Base-by-base conservation (phyloP, 2,329 filamentous ascomycete species). In the Coniochaeta sp. region DNA sequence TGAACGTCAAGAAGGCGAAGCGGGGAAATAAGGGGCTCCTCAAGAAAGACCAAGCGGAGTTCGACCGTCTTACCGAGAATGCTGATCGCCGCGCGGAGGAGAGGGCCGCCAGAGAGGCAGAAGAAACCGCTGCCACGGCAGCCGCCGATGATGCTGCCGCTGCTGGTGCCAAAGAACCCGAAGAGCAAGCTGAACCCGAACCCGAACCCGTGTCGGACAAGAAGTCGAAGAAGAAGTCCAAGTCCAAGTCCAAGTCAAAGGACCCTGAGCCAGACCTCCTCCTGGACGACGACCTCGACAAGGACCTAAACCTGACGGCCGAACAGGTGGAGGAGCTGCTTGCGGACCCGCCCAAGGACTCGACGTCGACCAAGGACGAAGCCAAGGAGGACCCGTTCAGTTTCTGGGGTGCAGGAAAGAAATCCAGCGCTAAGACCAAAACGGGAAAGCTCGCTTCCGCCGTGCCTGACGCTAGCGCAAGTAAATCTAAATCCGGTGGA, bases 361-460 rank as follows among this genome's bases (percentile, higher is more conserved):
- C 71, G 7, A 65, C 67, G 24, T 52, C 71, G 7, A 65, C 67
- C 7, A 66, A 68, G 47, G 61, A 59, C 26, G 56, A 60, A 16
- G 63, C 61, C 24, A 58, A 64, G 52, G 67, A 66, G 47, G 75
- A 79, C 60, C 70, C 79, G 0, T 86, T 85, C 70, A 78, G 78
- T 65, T 85, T 85, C 73, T 86, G 83, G 83, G 80, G 82, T 61
- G 74, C 77, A 55, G 69, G 74, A 60, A 82, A 79, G 68, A 81
- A 79, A 64, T 55, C 62, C 38, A 61, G 69, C 58, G 57, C 57
- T 58, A 76, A 75, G 66, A 58, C 54, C 17, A 56, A 56, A 38
- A 17, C 54, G 34, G 54, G 54, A 19, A 56, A 56, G 54, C 30
- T 22, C 67, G 32, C 64, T 54, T 40, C 64, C 68, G 59, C 22